Conservation (phyloP, 2,329 filamentous ascomycete genomes). For the Beauveria brongniartii region DNA sequence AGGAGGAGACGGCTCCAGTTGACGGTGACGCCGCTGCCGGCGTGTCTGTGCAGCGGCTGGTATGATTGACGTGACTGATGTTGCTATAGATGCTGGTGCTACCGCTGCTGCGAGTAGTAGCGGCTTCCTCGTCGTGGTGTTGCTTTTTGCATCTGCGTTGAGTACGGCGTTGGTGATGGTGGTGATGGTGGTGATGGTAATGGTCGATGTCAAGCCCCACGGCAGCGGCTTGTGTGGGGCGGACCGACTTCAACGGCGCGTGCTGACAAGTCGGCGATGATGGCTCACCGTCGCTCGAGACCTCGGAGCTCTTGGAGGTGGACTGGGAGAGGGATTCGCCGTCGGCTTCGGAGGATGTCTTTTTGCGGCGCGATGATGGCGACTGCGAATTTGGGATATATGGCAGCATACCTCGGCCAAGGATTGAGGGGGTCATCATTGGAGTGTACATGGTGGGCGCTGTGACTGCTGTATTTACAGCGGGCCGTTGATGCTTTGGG, state of each 20-base stretch:
- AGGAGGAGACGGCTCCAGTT: not conserved
- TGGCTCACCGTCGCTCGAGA: not conserved
- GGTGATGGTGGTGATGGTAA: not conserved
- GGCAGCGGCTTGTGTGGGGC: constrained; percentile 5
- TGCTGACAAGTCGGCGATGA: not conserved
- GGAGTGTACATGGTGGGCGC: not conserved
- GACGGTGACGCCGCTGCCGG: not conserved
- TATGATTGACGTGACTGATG: not conserved
- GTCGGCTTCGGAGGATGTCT: not conserved
- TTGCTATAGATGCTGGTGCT: not conserved
- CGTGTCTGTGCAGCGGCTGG: not conserved
- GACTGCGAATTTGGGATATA: not conserved
- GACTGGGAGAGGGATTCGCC: not conserved
- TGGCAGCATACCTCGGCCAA: not conserved
- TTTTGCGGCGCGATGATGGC: not conserved
- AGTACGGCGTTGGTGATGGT: not conserved
- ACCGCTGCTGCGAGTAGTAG: not conserved
- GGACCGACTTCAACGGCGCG: not conserved
- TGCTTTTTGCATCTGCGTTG: not conserved
- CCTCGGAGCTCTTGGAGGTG: not conserved
- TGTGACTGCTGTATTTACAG: not conserved
- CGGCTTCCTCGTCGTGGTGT: not conserved
- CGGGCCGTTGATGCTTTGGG: too few species aligned
- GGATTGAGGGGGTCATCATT: not conserved
- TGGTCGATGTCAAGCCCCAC: not conserved